Evolutionary conservation across 768 basidiomycete genomes (phyloP).

Genomic region (Rhizopogon sp.): DNA sequence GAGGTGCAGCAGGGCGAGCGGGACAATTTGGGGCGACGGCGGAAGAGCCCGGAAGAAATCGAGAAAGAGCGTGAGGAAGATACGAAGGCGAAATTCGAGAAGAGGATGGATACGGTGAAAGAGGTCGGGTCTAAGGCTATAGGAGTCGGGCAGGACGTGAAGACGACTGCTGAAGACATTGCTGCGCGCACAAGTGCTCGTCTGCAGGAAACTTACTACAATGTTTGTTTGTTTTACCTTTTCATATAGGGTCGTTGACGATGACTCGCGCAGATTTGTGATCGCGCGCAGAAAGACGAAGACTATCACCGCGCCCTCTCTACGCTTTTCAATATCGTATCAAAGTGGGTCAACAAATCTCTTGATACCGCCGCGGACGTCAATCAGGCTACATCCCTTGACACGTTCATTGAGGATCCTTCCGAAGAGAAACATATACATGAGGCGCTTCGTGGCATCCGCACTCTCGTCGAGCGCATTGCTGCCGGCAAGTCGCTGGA

Average conservation of each 20-base stretch:
- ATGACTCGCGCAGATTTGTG: constrained; percentile 43
- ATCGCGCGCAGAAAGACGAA: constrained; percentile 58
- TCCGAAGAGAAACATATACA: constrained; percentile 59
- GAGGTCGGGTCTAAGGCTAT: constrained; percentile 52
- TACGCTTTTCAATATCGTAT: constrained; percentile 50
- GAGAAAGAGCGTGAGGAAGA: constrained; percentile 39
- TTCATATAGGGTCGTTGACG: neutral
- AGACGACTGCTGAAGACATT: constrained; percentile 38
- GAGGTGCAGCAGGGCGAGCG: constrained; percentile 59
- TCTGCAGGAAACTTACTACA: constrained; percentile 47
- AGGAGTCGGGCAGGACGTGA: constrained; percentile 42
- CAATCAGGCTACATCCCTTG: constrained; percentile 40
- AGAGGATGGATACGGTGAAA: constrained; percentile 63
- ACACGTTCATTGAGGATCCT: constrained; percentile 55
- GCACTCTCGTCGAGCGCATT: constrained; percentile 46
- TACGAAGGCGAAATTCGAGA: constrained; percentile 52
- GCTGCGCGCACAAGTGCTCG: constrained; percentile 36
- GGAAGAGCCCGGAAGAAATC: constrained; percentile 36
- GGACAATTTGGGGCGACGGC: constrained; percentile 50
- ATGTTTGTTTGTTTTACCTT: constrained; percentile 30
- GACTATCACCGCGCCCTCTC: constrained; percentile 53
- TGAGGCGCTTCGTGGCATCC: constrained; percentile 39
- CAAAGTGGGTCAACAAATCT: constrained; percentile 51
- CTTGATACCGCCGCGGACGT: constrained; percentile 45
- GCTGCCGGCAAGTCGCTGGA: constrained; percentile 46